These are phyloP conservation scores for Saturnispora zaruensis DNA, from an alignment of 805 yeast species.

Conservation along the genomic window DNA sequence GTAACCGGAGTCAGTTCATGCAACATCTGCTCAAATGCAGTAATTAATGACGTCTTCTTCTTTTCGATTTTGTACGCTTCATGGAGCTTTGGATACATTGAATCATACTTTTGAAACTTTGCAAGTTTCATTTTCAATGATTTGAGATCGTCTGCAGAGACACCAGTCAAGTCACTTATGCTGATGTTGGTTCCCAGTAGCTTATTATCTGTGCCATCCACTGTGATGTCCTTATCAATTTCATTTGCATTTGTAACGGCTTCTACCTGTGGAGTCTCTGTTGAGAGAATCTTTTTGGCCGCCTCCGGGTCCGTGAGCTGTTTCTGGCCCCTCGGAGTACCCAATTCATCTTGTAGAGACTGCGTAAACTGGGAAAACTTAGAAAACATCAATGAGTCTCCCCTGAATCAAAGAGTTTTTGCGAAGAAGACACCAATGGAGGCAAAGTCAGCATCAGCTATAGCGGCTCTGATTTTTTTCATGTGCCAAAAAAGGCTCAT, in stretches of 20 bases:
- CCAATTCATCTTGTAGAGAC: constrained; percentile 26
- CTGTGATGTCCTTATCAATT: not conserved
- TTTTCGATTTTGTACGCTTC: constrained; percentile 83
- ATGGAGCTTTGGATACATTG: constrained; percentile 75
- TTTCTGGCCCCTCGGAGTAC: constrained; percentile 16
- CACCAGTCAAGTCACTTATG: constrained; percentile 27
- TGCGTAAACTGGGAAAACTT: constrained; percentile 5
- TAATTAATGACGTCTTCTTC: constrained; percentile 50
- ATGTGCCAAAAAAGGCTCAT: not conserved
- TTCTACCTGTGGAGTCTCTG: not conserved
- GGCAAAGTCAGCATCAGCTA: not conserved
- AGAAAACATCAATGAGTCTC: constrained; percentile 1
- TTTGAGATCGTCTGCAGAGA: not conserved
- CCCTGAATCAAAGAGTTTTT: not conserved
- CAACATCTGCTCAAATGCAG: constrained; percentile 57
- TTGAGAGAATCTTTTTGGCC: constrained; percentile 16
- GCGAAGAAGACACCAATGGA: not conserved
- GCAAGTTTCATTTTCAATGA: constrained; percentile 48
- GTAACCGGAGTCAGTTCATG: constrained; percentile 76
- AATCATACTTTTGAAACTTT: constrained; percentile 80
- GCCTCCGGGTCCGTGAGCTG: constrained; percentile 19
- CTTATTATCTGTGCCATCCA: not conserved
- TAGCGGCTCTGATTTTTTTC: not conserved
- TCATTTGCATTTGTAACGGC: not conserved
- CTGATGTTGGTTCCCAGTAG: constrained; percentile 27